phyloP scores from a whole-genome alignment of 2,329 filamentous ascomycete genomes.

The Sarocladiaceae sp. region DNA sequence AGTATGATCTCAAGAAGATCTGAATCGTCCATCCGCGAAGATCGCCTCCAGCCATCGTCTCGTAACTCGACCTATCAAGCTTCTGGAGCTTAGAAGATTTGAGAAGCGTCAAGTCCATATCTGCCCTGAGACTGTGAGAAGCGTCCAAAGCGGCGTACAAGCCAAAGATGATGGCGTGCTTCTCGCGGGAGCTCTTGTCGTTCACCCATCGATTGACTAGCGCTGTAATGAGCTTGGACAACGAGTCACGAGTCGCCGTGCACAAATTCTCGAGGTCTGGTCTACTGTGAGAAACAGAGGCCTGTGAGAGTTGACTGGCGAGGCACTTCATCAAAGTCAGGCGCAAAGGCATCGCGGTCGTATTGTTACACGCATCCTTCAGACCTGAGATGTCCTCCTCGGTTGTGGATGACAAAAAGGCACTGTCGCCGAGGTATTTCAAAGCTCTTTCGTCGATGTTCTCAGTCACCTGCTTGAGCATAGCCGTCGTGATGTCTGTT shows the following conservation, averaged over 20 bases:
- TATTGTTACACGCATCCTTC: background rate
- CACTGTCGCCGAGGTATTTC: slow-evolving; percentile 29
- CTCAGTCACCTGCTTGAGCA: slow-evolving; percentile 37
- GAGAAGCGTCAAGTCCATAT: slow-evolving; percentile 10
- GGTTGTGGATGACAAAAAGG: slow-evolving; percentile 16
- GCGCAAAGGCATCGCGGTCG: slow-evolving; percentile 21
- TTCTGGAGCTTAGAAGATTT: slow-evolving; percentile 23
- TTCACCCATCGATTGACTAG: slow-evolving; percentile 21
- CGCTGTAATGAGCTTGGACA: slow-evolving; percentile 21
- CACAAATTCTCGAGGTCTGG: slow-evolving; percentile 18
- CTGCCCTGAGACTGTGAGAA: slow-evolving; percentile 16
- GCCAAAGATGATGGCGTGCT: slow-evolving; percentile 13
- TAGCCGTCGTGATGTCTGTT: slow-evolving; percentile 23
- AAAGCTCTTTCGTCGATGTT: slow-evolving; percentile 36
- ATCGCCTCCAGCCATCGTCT: slow-evolving; percentile 28
- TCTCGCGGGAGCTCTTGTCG: slow-evolving; percentile 18
- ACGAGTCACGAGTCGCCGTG: slow-evolving; percentile 18
- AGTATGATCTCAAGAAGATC: slow-evolving; percentile 34
- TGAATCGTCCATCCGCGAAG: slow-evolving; percentile 40
- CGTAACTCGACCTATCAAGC: slow-evolving; percentile 27
- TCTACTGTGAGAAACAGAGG: slow-evolving; percentile 20
- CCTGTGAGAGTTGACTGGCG: slow-evolving; percentile 20
- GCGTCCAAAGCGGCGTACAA: slow-evolving; percentile 29
- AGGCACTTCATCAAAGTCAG: slow-evolving; percentile 31
- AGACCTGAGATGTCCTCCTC: slow-evolving; percentile 15